Percentiles rank a stretch among this genome's conserved stretches.
These are phyloP conservation scores for Coccomyxa sp. DNA, from an alignment of 139 green algal genomes.

Conservation along the genomic window DNA sequence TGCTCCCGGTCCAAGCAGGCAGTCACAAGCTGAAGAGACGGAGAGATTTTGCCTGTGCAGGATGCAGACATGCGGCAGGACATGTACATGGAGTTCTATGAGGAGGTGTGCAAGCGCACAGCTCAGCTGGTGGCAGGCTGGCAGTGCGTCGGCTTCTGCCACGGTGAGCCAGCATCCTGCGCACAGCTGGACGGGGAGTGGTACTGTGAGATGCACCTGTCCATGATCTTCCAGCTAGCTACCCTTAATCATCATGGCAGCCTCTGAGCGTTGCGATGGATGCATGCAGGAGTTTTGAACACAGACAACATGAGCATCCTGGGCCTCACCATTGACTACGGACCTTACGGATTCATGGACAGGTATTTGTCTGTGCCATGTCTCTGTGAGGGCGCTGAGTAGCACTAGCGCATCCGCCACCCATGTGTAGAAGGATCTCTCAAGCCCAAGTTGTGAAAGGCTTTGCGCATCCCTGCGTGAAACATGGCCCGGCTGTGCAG, in stretches of 20 bases:
- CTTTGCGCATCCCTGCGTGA: too few species aligned
- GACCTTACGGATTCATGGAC: slow-evolving; percentile 75
- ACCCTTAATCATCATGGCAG: not conserved
- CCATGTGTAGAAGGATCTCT: too few species aligned
- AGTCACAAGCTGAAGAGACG: too few species aligned
- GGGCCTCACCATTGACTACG: slow-evolving; percentile 74
- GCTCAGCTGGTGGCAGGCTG: slow-evolving; percentile 74
- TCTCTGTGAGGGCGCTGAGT: not conserved
- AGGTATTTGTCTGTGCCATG: slow-evolving; percentile 64
- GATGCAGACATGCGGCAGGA: slow-evolving; percentile 3
- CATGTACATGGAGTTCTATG: slow-evolving; percentile 56
- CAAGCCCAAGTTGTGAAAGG: too few species aligned
- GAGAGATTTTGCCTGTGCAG: too few species aligned
- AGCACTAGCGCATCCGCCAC: too few species aligned
- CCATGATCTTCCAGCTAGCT: not conserved
- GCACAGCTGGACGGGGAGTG: not conserved
- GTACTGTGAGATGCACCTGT: not conserved
- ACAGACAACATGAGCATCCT: slow-evolving; percentile 96
- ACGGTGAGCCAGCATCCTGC: slow-evolving; percentile 26
- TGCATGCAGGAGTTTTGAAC: slow-evolving; percentile 79
- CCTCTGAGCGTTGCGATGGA: not conserved
- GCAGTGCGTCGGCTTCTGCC: slow-evolving; percentile 84
- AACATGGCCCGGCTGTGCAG: slow-evolving; percentile 1
- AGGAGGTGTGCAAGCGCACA: slow-evolving; percentile 63
- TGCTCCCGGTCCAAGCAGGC: too few species aligned